Percentiles rank a stretch among this genome's conserved stretches.
Conservation (phyloP, 768 basidiomycete genomes). For the Psilocybe cyanescens region DNA sequence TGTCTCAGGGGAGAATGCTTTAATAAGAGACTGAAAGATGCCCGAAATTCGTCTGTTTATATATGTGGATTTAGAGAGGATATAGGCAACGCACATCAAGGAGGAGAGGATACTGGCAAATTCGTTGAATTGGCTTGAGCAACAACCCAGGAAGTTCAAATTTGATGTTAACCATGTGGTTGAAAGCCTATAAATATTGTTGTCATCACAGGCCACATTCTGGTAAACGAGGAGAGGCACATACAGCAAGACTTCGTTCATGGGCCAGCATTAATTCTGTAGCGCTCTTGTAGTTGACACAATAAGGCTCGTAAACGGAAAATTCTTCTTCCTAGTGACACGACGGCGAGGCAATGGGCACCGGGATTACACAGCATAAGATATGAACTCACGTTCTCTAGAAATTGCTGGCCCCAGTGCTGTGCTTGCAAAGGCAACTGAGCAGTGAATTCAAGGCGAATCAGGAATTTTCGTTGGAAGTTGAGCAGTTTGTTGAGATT, state of each 20-base stretch:
- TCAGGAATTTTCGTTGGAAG: background rate
- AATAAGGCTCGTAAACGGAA: background rate
- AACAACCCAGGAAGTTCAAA: background rate
- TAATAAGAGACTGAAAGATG: background rate
- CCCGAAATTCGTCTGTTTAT: background rate
- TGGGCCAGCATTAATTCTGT: background rate
- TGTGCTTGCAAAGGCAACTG: background rate
- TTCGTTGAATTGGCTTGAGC: background rate
- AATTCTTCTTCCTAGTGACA: constrained; percentile 2
- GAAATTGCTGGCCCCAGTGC: constrained; percentile 1
- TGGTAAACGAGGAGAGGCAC: background rate
- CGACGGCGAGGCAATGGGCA: background rate
- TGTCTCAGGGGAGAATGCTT: background rate
- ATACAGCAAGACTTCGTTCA: background rate
- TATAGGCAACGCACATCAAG: background rate
- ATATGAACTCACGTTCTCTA: background rate
- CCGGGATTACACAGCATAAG: background rate
- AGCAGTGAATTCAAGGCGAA: background rate
- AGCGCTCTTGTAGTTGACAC: background rate
- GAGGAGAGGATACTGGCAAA: background rate
- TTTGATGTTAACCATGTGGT: background rate
- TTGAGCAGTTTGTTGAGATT: background rate
- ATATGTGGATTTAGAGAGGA: background rate
- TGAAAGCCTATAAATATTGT: background rate
- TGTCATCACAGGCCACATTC: background rate